Evolutionary conservation across 257 asterid species (phyloP), one percentile per base, ranked within the genome.

Genomic region (Petunia secreta): DNA sequence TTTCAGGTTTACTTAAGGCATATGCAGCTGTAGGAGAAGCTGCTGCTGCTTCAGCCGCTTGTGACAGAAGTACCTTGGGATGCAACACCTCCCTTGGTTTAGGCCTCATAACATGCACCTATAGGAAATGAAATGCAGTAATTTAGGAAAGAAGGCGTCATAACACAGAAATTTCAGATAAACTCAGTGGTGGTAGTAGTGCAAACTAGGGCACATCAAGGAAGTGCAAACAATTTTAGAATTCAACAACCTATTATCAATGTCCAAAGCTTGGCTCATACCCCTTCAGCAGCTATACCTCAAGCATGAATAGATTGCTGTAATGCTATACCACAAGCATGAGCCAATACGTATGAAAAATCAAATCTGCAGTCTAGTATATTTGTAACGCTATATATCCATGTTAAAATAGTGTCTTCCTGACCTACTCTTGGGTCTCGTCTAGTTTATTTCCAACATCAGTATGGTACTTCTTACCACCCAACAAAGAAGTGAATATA

Each of bases 21-120:
- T 90, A 92, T 81, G 98, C 99, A 52, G 98, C 98, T 80, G 94
- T 89, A 82, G 94, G 98, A 80, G 99, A 94, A 88, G 99, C 98
- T 0, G 99, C 99, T 2, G 99, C 96, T 0, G 98, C 99, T 1
- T 94, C 98, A 0, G 98, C 99, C 2, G 98, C 98, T n/a, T 96
- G 98, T 63, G 99, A 94, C 80, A 87, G 89, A 86, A 96, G 84
- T 82, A 96, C 89, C 87, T 91, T 96, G 50, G 99, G 97, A 60
- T 81, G 91, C 81, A 81, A 86, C 55, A 85, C 83, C 66, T 90
- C 92, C 85, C 85, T 89, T 41, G 93, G 97, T 85, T 91, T 96
- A 84, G 91, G 89, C 94, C 90, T 91, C 97, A 96, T 79, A 14
- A 87, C 91, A 89, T 85, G 91, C 63, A 96, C 92, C 99, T 94